phyloP scores from a whole-genome alignment of 164 flowering plant species.

The Nymphaea thermarum region DNA sequence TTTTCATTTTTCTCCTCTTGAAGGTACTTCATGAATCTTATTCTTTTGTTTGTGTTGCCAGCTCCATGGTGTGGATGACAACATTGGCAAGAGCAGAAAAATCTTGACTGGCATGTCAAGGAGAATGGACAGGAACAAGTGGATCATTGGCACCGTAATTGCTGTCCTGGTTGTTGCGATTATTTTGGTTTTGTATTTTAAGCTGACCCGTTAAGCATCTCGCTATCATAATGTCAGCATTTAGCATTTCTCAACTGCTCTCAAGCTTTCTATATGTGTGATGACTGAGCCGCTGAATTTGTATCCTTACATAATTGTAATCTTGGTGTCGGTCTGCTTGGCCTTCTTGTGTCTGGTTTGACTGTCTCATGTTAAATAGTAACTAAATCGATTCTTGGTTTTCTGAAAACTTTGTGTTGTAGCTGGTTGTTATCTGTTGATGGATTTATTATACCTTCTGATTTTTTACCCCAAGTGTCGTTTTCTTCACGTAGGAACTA shows the following conservation, averaged over 20 bases:
- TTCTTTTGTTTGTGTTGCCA: not conserved
- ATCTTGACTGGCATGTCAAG: constrained; percentile 9
- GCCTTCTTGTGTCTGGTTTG: no score
- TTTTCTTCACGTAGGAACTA: no score
- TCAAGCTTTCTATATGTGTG: not conserved
- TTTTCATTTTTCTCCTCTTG: not conserved
- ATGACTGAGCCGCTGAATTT: no score
- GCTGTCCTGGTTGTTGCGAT: constrained; percentile 5
- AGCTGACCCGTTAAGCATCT: constrained; percentile 5
- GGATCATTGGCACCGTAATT: constrained; percentile 8
- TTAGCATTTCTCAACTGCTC: not conserved
- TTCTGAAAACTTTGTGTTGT: no score
- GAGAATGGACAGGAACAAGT: constrained; percentile 10
- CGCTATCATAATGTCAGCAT: not conserved
- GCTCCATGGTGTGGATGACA: constrained; percentile 12
- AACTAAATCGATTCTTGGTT: no score
- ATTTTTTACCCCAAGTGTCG: no score
- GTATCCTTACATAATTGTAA: no score
- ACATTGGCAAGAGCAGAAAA: constrained; percentile 10
- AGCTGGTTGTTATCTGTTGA: no score
- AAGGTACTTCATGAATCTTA: not conserved
- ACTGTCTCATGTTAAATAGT: no score
- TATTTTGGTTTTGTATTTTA: constrained; percentile 5
- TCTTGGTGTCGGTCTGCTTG: no score
- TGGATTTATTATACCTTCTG: no score